Conservation (phyloP, 2,329 filamentous ascomycete genomes). For the Aspergillus proliferans region DNA sequence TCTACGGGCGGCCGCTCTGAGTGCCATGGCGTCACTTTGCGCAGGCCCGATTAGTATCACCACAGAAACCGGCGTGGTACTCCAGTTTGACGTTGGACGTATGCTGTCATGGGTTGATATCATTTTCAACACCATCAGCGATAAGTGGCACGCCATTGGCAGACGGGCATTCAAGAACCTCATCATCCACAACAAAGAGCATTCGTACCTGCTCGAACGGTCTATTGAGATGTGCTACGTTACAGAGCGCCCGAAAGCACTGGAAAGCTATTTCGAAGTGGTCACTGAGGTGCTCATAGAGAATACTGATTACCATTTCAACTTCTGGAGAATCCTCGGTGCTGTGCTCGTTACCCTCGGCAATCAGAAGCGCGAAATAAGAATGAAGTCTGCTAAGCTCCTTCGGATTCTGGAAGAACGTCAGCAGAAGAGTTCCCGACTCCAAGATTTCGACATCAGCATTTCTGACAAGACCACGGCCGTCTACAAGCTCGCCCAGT, state of each 20-base stretch:
- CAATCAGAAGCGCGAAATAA: slow-evolving; percentile 80
- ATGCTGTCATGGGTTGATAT: slow-evolving; percentile 95
- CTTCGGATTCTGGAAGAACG: slow-evolving; percentile 76
- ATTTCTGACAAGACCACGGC: slow-evolving; percentile 98
- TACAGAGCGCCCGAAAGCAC: slow-evolving; percentile 69
- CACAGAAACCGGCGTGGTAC: slow-evolving; percentile 76
- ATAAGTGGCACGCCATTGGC: slow-evolving; percentile 86
- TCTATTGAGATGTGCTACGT: slow-evolving; percentile 89
- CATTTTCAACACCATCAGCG: slow-evolving; percentile 87
- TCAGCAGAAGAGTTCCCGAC: slow-evolving; percentile 77
- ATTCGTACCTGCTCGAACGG: slow-evolving; percentile 76
- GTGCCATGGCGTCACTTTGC: slow-evolving; percentile 91
- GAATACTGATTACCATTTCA: slow-evolving; percentile 70
- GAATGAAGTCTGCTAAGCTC: slow-evolving; percentile 78
- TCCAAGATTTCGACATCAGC: slow-evolving; percentile 96
- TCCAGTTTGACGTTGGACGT: slow-evolving; percentile 85
- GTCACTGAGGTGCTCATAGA: slow-evolving; percentile 82
- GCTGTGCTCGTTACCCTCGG: slow-evolving; percentile 88
- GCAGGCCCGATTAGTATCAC: slow-evolving; percentile 72
- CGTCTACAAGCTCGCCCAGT: slow-evolving; percentile 95
- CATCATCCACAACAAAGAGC: slow-evolving; percentile 82
- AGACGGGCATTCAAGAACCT: slow-evolving; percentile 82
- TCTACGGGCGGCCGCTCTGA: slow-evolving; percentile 80
- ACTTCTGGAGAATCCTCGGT: slow-evolving; percentile 86
- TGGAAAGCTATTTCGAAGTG: slow-evolving; percentile 93